phyloP scores from a whole-genome alignment of 2,329 filamentous ascomycete species.

The Fusarium pseudocircinatum region DNA sequence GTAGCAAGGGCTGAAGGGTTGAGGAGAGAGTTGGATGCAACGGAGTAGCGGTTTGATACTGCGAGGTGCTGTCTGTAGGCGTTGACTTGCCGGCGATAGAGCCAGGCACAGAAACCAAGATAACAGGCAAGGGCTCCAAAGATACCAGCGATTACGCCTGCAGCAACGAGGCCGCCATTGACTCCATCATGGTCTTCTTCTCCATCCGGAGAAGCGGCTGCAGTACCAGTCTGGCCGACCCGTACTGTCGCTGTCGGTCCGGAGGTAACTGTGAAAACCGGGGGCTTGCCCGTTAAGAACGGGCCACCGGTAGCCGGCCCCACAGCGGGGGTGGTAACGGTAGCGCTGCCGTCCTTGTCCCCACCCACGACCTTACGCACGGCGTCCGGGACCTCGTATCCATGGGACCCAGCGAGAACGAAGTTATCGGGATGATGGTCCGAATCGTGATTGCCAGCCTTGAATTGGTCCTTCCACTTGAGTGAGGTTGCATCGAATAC shows the following conservation, averaged over 20 bases:
- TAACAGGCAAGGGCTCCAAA: constrained; percentile 70
- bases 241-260: constrained; percentile 58
- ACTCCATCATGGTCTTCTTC: constrained; percentile 17
- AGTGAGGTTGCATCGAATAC: constrained; percentile 76
- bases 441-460: constrained; percentile 66
- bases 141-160: constrained; percentile 70
- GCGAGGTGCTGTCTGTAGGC: constrained; percentile 77
- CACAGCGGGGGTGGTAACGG: constrained; percentile 57
- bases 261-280: constrained; percentile 73
- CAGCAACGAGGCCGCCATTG: constrained; percentile 56
- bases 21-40: constrained; percentile 54
- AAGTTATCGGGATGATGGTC: constrained; percentile 62
- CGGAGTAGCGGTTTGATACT: constrained; percentile 66
- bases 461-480: constrained; percentile 67
- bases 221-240: constrained; percentile 44
- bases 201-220: background rate
- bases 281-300: constrained; percentile 73
- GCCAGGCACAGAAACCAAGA: constrained; percentile 76
- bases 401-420: constrained; percentile 56
- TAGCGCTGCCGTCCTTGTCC: constrained; percentile 61
- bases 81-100: constrained; percentile 75
- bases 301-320: constrained; percentile 72
- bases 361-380: constrained; percentile 63
- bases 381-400: constrained; percentile 63
- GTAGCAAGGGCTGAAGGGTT: constrained; percentile 24